Percentiles rank a stretch among this genome's conserved stretches.
Evolutionary conservation across 176 grass and related monocot species (phyloP).

Genomic region (Elaeis guineensis): DNA sequence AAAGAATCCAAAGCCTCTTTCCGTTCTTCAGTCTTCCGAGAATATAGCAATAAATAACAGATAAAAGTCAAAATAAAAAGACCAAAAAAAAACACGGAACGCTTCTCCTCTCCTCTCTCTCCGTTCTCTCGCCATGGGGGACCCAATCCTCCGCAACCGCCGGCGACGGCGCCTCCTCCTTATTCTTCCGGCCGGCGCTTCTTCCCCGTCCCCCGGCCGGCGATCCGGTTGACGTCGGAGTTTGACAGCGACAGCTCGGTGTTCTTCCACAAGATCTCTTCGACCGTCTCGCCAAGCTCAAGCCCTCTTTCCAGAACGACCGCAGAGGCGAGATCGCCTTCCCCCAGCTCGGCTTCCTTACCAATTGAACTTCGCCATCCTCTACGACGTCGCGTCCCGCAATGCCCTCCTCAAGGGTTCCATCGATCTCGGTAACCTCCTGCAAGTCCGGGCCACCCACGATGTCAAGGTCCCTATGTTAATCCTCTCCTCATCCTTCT

Average conservation of each 20-base stretch:
- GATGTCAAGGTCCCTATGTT: constrained; percentile 54
- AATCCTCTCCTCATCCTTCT: neutral
- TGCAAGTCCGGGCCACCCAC: constrained; percentile 57
- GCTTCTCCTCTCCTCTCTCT: neutral
- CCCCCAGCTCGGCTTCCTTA: constrained; percentile 51
- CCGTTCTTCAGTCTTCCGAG: too few species aligned
- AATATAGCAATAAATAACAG: too few species aligned
- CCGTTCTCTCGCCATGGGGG: constrained; percentile 18
- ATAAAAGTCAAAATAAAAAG: too few species aligned
- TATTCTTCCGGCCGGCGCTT: neutral
- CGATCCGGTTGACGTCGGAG: constrained; percentile 63
- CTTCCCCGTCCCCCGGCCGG: constrained; percentile 17
- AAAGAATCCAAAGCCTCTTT: too few species aligned
- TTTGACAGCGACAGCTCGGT: constrained; percentile 63
- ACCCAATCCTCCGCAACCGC: constrained; percentile 8
- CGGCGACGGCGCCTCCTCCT: neutral
- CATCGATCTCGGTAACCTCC: constrained; percentile 37
- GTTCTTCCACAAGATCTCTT: constrained; percentile 76
- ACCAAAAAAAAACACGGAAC: too few species aligned
- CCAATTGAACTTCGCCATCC: constrained; percentile 54
- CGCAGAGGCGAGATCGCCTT: constrained; percentile 24
- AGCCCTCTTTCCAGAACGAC: constrained; percentile 79
- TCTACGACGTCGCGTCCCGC: constrained; percentile 60
- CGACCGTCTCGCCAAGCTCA: constrained; percentile 75
- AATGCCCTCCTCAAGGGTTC: constrained; percentile 58